Evolutionary conservation across 345 rosid genomes (phyloP).

Genomic region (Raphanus raphanistrum): DNA sequence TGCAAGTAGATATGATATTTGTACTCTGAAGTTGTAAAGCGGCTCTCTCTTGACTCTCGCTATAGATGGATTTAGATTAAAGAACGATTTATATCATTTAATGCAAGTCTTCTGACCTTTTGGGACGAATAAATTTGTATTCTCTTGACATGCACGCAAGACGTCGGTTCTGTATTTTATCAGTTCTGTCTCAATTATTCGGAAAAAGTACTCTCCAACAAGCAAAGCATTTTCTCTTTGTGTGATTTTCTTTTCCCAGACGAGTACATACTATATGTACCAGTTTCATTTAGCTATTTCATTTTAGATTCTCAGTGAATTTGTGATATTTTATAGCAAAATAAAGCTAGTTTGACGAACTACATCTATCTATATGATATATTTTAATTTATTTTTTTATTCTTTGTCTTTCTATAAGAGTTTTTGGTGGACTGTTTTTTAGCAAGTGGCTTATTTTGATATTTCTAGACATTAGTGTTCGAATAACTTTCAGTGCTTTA

Average conservation of each 20-base stretch:
- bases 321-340: background rate
- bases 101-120: slow-evolving; percentile 15
- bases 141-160: slow-evolving; percentile 32
- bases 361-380: background rate
- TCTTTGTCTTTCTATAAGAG: background rate
- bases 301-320: background rate
- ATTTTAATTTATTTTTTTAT: background rate
- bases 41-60: background rate
- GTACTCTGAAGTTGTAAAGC: background rate
- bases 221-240: slow-evolving; percentile 34
- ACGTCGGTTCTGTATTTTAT: slow-evolving; percentile 28
- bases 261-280: background rate
- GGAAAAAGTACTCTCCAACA: slow-evolving; percentile 25
- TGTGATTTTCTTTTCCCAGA: slow-evolving; percentile 13
- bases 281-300: background rate
- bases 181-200: slow-evolving; percentile 10
- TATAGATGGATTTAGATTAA: background rate
- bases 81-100: background rate
- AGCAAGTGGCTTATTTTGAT: slow-evolving; percentile 24
- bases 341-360: background rate
- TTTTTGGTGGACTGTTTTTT: slow-evolving; percentile 6
- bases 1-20: background rate
- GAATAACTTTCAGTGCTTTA: slow-evolving; percentile 21
- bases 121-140: background rate
- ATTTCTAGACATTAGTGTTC: slow-evolving; percentile 22